These are phyloP conservation scores for Magnolia officinalis DNA, from an alignment of 164 flowering plant genomes.

Conservation along the genomic window DNA sequence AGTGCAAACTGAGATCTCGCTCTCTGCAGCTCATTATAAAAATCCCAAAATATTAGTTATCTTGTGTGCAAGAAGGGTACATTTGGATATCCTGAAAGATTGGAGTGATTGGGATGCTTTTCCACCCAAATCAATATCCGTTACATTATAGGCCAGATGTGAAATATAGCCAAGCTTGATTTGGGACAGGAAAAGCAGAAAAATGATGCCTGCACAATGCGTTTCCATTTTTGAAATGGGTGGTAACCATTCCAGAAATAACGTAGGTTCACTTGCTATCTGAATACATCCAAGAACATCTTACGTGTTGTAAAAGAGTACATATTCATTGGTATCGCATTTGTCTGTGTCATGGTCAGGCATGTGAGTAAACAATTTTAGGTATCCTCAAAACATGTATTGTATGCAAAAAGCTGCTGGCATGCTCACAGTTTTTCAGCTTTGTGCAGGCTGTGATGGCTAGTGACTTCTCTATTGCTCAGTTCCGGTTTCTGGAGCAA, in stretches of 20 bases:
- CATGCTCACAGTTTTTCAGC: constrained; percentile 19
- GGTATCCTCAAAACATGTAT: not conserved
- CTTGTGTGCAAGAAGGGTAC: not conserved
- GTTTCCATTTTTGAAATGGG: too few species aligned
- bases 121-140: too few species aligned
- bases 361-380: not conserved
- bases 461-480: constrained; percentile 90
- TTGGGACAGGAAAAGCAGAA: too few species aligned
- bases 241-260: too few species aligned
- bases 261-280: not conserved
- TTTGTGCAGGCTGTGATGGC: constrained; percentile 93
- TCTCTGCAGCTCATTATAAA: not conserved
- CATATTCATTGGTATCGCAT: not conserved
- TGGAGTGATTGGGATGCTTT: not conserved
- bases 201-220: too few species aligned
- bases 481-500: constrained; percentile 85
- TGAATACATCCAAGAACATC: not conserved
- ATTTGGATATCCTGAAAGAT: not conserved
- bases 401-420: not conserved
- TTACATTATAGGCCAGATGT: too few species aligned
- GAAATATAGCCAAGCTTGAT: too few species aligned
- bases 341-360: not conserved
- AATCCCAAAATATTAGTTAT: not conserved
- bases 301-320: too few species aligned
- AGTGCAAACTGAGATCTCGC: not conserved